Conservation (phyloP, 306 rosid species). For the Cucurbita argyrosperma region DNA sequence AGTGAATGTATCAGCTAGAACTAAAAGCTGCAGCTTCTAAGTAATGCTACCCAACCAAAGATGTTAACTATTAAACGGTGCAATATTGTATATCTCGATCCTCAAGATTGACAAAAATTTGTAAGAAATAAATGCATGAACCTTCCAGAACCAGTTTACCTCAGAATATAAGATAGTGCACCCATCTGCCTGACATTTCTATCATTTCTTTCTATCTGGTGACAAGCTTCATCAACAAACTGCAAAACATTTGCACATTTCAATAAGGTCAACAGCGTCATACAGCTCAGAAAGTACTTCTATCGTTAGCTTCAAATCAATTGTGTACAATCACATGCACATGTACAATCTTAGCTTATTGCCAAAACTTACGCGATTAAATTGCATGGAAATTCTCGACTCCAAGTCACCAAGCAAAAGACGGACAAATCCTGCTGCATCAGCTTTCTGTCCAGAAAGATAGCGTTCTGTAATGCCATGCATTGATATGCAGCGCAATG, state of each 20-base stretch:
- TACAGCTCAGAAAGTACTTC: not conserved
- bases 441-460: constrained; percentile 85
- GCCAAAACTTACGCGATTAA: constrained; percentile 56
- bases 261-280: not conserved
- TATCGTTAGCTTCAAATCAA: not conserved
- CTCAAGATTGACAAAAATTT: not conserved
- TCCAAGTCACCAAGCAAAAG: constrained; percentile 81
- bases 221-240: constrained; percentile 92
- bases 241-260: constrained; percentile 22
- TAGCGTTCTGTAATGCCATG: constrained; percentile 90
- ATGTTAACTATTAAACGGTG: not conserved
- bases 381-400: constrained; percentile 61
- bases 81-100: not conserved
- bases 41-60: not conserved
- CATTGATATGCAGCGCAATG: constrained; percentile 93
- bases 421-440: constrained; percentile 90
- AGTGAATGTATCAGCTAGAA: not conserved
- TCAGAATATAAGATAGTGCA: constrained; percentile 73
- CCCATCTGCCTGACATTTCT: constrained; percentile 78
- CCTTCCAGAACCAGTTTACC: constrained; percentile 32
- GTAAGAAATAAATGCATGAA: constrained; percentile 3
- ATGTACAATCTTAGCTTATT: not conserved
- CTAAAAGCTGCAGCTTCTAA: not conserved
- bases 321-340: not conserved
- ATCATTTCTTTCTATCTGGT: constrained; percentile 82